Evolutionary conservation across 305 asterid genomes (phyloP), one percentile per base, ranked within the genome.

Genomic region (Fraxinus sp.): DNA sequence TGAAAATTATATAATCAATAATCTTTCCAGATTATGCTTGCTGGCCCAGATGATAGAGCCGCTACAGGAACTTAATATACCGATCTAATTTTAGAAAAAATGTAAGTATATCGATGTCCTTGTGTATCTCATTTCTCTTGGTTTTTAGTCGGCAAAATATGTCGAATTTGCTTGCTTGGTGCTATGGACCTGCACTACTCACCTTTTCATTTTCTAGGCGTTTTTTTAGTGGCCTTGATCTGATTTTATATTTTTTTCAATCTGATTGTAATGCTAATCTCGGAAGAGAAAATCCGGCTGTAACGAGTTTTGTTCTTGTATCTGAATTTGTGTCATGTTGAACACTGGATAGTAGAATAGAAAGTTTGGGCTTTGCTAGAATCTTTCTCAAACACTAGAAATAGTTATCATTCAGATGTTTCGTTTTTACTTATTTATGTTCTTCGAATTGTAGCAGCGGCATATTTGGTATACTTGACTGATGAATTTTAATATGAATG

Each of bases 41-140:
- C 89, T 2, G 98, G 98, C 66, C 97, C 98, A 1, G 97, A 89
- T 4, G 96, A 96, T 83, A 86, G 92, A 83, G 88, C 91, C 30
- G 86, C 97, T 78, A 46, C 81, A 43, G 91, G 87, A 80, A 79
- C 84, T 75, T 91, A 82, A 86, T 68, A 24, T 36, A 59, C 46
- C 64, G 68, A 68, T 33, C 85, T 75, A 55, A 79, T 66, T 24
- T 77, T 55, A 84, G 87, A 30, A 88, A 80, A 79, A 55, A 11
- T 89, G 89, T 90, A 86, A 87, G 84, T 86, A 87, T 85, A 85
- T 88, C 16, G 81, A 84, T 87, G 77, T 81, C 55, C 79, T 81
- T 43, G 86, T 70, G 85, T 82, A 79, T 83, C 83, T 79, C 86
- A 84, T 78, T 87, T 85, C 62, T 83, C 72, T 46, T 74, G 81